Percentiles rank a stretch among this genome's conserved stretches.
These are phyloP conservation scores for Auriculariales sp. DNA, from an alignment of 768 basidiomycete species.

Conservation along the genomic window DNA sequence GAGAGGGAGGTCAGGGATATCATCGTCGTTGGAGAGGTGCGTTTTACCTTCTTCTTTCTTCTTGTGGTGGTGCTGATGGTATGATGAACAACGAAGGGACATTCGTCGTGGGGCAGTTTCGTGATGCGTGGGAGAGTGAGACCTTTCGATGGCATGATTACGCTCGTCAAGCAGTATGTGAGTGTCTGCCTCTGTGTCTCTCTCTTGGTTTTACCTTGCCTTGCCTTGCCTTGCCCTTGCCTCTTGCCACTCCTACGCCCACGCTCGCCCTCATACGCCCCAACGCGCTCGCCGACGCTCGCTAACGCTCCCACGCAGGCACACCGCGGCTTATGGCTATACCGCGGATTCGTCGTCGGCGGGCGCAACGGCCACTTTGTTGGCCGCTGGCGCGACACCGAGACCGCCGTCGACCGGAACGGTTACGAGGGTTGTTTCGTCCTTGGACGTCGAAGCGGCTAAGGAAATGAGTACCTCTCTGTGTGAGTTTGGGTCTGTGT, in stretches of 20 bases:
- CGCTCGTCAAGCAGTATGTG: conserved; percentile 77
- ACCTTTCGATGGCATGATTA: conserved; percentile 67
- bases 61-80: too few species aligned
- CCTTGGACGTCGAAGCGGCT: not conserved
- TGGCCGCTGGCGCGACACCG: conserved; percentile 78
- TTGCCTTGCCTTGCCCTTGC: not conserved
- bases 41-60: conserved; percentile 5
- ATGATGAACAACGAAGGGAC: conserved; percentile 50
- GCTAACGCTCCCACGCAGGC: conserved; percentile 34
- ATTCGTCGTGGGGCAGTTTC: conserved; percentile 87
- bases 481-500: too few species aligned
- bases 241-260: conserved; percentile 2
- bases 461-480: too few species aligned
- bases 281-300: not conserved
- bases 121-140: conserved; percentile 66
- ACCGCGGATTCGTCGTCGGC: conserved; percentile 71
- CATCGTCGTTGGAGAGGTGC: conserved; percentile 62
- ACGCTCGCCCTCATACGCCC: not conserved
- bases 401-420: conserved; percentile 41
- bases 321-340: conserved; percentile 72
- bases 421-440: conserved; percentile 82
- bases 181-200: conserved; percentile 11
- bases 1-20: conserved; percentile 34
- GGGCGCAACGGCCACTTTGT: conserved; percentile 53
- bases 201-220: not conserved